Conservation (phyloP, 176 grass and related monocot species). For the Echinochloa phyllopogon region DNA sequence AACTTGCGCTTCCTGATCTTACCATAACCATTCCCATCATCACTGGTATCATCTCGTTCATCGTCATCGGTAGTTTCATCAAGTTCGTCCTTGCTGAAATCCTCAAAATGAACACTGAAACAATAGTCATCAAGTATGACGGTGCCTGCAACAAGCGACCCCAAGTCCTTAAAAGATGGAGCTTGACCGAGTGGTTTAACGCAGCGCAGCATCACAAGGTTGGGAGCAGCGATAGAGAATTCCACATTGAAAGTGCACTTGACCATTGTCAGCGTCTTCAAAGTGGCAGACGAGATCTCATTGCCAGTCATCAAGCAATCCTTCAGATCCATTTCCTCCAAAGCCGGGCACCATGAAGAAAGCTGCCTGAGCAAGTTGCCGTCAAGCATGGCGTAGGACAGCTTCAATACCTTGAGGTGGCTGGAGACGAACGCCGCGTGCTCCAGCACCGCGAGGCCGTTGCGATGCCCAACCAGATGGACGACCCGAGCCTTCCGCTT, state of each 20-base stretch:
- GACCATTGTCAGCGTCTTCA: conserved; percentile 23
- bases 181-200: background rate
- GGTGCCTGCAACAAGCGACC: background rate
- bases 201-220: background rate
- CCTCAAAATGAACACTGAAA: conserved; percentile 16
- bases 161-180: conserved; percentile 19
- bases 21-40: background rate
- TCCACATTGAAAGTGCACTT: background rate
- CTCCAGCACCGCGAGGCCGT: background rate
- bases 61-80: conserved; percentile 35
- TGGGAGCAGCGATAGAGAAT: background rate
- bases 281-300: background rate
- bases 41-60: background rate
- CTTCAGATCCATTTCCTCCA: conserved; percentile 38
- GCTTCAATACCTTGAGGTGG: conserved; percentile 34
- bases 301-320: background rate
- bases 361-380: background rate
- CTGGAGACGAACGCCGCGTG: background rate
- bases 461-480: conserved; percentile 3
- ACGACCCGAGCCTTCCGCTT: background rate
- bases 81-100: conserved; percentile 14
- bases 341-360: background rate
- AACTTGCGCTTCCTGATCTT: background rate
- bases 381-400: background rate
- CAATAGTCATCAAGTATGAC: conserved; percentile 31